Base-by-base conservation (phyloP, 495 filamentous ascomycete species). In the Podospora australis region DNA sequence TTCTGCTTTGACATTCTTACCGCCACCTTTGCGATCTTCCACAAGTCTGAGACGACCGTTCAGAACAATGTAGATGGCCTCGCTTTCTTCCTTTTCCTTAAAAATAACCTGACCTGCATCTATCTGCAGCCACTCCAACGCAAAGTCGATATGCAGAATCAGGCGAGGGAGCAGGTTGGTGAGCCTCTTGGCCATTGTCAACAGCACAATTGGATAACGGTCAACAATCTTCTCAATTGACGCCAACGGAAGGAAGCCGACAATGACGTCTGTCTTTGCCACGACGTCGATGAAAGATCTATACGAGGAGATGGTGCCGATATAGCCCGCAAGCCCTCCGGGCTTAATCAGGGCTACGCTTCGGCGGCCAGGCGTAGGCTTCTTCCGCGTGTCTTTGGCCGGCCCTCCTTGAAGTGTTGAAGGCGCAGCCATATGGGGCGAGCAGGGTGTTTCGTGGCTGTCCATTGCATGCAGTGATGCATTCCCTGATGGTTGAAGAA, bases 261-360 rank as follows among this genome's bases (percentile, higher is more conserved):
- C 94, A 61, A 96, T 97, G 23, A 97, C 92, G 70, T 98, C 94
- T 2, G 94, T 97, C 70, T 96, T 96, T 7, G 92, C 92, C 28
- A 90, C 84, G 6, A 98, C 90, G 59, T 97, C 92, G 19, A 95
- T 90, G 62, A 97, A 95, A 0, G 94, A 97, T 23, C 92, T 78
- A 59, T 95, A 92, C 0, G 91, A 95, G 1, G 92, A 95, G 17
- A 97, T 83, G 0, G 87, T 88, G 5, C 92, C 89, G 20, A 96
- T 78, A 56, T 98, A 98, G 1, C 92, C 94, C 28, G 92, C 92
- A 25, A 98, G 79, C 0, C 90, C 91, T 30, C 92, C 92, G 1
- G 92, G 94, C 60, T 96, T 98, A 56, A 95, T 92, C 57, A 97
- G 65, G 35, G 89, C 95, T 0, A 98, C 77, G 36, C 88, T 92